Evolutionary conservation across 495 filamentous ascomycete species (phyloP).

Genomic region (Daldinia vernicosa): DNA sequence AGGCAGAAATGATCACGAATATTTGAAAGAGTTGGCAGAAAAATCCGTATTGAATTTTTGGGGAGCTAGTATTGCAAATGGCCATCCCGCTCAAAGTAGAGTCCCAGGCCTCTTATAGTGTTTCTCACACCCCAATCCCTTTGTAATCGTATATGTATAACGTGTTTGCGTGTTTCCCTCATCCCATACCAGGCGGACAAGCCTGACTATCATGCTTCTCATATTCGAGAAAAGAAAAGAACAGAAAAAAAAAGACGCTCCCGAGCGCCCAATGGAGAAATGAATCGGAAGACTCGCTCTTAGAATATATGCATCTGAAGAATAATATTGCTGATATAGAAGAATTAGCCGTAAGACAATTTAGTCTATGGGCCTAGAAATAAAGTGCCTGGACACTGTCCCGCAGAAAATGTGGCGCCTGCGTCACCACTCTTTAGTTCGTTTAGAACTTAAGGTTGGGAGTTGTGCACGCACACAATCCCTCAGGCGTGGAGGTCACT

Average conservation of each 20-base stretch:
- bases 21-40: background rate
- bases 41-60: background rate
- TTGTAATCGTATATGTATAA: background rate
- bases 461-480: conserved; percentile 31
- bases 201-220: background rate
- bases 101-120: background rate
- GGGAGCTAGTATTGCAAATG: background rate
- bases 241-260: background rate
- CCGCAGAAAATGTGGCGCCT: conserved; percentile 7
- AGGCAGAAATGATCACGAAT: background rate
- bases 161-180: background rate
- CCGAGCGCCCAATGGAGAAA: background rate
- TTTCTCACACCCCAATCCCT: background rate
- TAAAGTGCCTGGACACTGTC: background rate
- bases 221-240: background rate
- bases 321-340: conserved; percentile 2
- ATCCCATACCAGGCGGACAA: background rate
- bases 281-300: background rate
- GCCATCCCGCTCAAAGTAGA: conserved; percentile 3
- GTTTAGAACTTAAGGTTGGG: background rate
- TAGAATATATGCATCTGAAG: conserved; percentile 7
- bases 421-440: background rate
- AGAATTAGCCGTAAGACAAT: background rate
- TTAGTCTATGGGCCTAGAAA: background rate
- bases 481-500: conserved; percentile 24